Evolutionary conservation across 345 rosid genomes (phyloP).

Genomic region (Eucalyptus melliodora): DNA sequence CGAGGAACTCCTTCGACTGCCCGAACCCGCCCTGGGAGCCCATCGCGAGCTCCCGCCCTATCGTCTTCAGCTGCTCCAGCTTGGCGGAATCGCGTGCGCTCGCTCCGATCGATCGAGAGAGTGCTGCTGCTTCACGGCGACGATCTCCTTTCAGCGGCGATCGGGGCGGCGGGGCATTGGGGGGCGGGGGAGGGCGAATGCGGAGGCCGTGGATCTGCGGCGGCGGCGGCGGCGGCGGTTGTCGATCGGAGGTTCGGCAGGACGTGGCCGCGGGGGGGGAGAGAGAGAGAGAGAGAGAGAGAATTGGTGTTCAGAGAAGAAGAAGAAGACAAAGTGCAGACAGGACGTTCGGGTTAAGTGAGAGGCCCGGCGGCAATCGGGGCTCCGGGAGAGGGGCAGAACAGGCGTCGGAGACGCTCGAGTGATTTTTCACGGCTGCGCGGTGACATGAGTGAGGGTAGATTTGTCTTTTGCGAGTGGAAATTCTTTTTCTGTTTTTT

Average conservation of each 20-base stretch:
- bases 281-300: not conserved
- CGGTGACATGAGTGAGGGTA: not conserved
- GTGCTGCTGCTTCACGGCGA: too few relatives aligned
- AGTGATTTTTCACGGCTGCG: not conserved
- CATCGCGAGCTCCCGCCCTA: slow-evolving; percentile 98
- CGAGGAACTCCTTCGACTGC: slow-evolving; percentile 91
- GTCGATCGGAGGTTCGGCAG: not conserved
- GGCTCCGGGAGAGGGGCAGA: not conserved
- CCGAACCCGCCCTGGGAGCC: slow-evolving; percentile 97
- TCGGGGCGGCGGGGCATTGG: not conserved
- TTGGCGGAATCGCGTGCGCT: not conserved
- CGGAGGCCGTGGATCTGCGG: not conserved
- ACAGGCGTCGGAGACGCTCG: not conserved
- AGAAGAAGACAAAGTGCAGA: not conserved
- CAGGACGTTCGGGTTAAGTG: not conserved
- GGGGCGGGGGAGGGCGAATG: not conserved
- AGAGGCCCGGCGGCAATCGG: not conserved
- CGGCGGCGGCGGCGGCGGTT: not conserved
- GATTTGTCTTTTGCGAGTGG: not conserved
- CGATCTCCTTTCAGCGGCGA: not conserved
- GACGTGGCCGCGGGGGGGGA: not conserved
- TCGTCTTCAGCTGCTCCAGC: slow-evolving; percentile 93
- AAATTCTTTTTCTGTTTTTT: too few relatives aligned
- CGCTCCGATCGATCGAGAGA: too few relatives aligned
- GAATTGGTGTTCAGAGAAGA: not conserved